Evolutionary conservation across 148 eudicot species (phyloP).

Genomic region (Nepenthes gracilis): DNA sequence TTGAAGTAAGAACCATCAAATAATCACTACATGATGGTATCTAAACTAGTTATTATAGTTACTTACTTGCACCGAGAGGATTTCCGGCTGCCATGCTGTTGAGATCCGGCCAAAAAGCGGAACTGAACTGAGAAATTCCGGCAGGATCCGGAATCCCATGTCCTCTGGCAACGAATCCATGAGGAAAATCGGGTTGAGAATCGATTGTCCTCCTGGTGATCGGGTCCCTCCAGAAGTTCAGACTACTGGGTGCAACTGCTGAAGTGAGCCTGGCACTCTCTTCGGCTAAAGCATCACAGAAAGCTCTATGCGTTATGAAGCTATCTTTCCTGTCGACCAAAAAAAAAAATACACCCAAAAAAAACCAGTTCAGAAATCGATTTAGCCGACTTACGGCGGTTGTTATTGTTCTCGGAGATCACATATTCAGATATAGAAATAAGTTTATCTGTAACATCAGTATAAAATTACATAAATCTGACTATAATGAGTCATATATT

Average conservation of each 20-base stretch:
- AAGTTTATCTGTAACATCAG: no score
- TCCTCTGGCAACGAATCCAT: constrained; percentile 10
- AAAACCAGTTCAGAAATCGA: not conserved
- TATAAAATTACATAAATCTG: no score
- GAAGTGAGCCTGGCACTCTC: constrained; percentile 54
- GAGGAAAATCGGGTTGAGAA: constrained; percentile 19
- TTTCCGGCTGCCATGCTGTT: constrained; percentile 18
- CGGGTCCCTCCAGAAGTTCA: constrained; percentile 43
- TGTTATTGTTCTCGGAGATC: no score
- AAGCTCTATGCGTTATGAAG: constrained; percentile 93
- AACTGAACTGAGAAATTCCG: constrained; percentile 25
- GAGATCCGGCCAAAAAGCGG: constrained; percentile 29
- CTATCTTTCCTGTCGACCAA: constrained; percentile 68
- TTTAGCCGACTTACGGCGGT: not conserved
- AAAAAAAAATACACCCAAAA: constrained; percentile 1
- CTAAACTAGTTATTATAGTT: not conserved
- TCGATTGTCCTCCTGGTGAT: constrained; percentile 12
- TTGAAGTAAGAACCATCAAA: no score
- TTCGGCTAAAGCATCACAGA: constrained; percentile 89
- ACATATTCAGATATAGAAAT: no score
- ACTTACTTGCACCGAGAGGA: constrained; percentile 18
- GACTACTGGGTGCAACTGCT: constrained; percentile 19
- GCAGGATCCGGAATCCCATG: constrained; percentile 18
- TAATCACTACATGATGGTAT: not conserved
- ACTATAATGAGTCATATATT: no score